phyloP scores from a whole-genome alignment of 2,329 filamentous ascomycete genomes.

The Corniculantispora saksenae region DNA sequence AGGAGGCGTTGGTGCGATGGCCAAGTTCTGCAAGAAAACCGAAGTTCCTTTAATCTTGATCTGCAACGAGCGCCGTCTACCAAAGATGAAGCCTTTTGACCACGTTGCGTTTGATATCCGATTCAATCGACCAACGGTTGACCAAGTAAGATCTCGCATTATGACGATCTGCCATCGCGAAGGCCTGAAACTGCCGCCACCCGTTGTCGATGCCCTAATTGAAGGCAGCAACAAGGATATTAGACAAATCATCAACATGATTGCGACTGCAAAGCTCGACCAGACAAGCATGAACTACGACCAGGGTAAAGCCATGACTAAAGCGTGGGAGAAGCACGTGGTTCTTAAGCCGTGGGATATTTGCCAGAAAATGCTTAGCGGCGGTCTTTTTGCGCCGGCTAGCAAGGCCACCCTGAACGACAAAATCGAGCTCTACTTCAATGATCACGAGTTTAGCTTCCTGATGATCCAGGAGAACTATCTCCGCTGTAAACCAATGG shows the following conservation, averaged over 20 bases:
- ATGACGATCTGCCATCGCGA: slow-evolving; percentile 95
- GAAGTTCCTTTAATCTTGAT: slow-evolving; percentile 94
- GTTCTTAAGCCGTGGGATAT: slow-evolving; percentile 98
- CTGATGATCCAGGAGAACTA: slow-evolving; percentile 99
- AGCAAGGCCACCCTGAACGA: slow-evolving; percentile 91
- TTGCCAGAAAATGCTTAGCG: slow-evolving; percentile 84
- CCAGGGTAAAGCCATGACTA: slow-evolving; percentile 89
- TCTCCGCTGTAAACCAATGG: slow-evolving; percentile 75
- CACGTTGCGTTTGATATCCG: slow-evolving; percentile 79
- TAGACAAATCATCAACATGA: slow-evolving; percentile 97
- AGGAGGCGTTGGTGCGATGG: slow-evolving; percentile 90
- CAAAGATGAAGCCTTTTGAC: slow-evolving; percentile 99
- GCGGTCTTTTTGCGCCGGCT: slow-evolving; percentile 79
- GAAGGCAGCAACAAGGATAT: slow-evolving; percentile 96
- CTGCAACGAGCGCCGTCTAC: slow-evolving; percentile 89
- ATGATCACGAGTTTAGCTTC: slow-evolving; percentile 96
- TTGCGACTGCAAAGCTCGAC: slow-evolving; percentile 90
- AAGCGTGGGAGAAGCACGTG: slow-evolving; percentile 97
- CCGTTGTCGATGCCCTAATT: slow-evolving; percentile 88
- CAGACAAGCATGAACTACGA: slow-evolving; percentile 78
- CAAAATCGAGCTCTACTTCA: slow-evolving; percentile 98
- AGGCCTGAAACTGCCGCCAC: slow-evolving; percentile 78
- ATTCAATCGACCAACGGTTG: slow-evolving; percentile 86
- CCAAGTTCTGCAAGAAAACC: slow-evolving; percentile 93
- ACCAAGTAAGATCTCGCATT: slow-evolving; percentile 87